These are phyloP conservation scores for Leccinum olivaceopallidum DNA, from an alignment of 768 basidiomycete genomes.

Conservation along the genomic window DNA sequence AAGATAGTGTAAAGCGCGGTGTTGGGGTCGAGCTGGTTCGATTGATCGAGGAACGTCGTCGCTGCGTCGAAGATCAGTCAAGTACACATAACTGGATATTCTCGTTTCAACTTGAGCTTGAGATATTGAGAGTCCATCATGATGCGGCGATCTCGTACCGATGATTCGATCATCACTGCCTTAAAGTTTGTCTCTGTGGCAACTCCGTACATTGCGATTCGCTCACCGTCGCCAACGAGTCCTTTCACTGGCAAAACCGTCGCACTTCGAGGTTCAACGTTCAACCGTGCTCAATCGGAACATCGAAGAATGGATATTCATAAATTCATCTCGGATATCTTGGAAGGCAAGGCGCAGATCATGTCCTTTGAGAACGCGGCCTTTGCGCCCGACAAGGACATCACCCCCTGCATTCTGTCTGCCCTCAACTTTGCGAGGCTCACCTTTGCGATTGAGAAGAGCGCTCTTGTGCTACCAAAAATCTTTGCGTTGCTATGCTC, in stretches of 20 bases:
- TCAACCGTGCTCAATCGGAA: not conserved
- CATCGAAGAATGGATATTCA: constrained; percentile 13
- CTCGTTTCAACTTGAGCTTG: not conserved
- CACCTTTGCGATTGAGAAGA: constrained; percentile 33
- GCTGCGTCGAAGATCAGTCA: constrained; percentile 29
- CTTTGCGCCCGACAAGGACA: constrained; percentile 31
- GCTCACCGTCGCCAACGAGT: constrained; percentile 3
- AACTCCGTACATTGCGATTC: no score
- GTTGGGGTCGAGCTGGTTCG: constrained; percentile 42
- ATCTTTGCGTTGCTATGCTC: constrained; percentile 15
- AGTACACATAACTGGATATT: not conserved
- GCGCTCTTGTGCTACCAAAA: constrained; percentile 9
- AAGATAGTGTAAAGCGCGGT: constrained; percentile 53
- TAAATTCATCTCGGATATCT: constrained; percentile 17
- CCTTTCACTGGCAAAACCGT: constrained; percentile 4
- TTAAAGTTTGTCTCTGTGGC: not conserved
- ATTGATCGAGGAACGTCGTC: constrained; percentile 44
- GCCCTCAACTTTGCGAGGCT: constrained; percentile 59
- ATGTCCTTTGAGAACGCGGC: constrained; percentile 45
- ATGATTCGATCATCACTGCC: not conserved
- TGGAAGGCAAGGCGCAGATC: constrained; percentile 35
- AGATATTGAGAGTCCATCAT: not conserved
- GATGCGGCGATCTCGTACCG: not conserved
- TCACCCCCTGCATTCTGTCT: constrained; percentile 54
- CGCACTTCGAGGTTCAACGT: not conserved